A percentile compares a stretch with the other conserved stretches of the same genome.
phyloP scores from a whole-genome alignment of 441 rosid species.

The Erodium trifolium region DNA sequence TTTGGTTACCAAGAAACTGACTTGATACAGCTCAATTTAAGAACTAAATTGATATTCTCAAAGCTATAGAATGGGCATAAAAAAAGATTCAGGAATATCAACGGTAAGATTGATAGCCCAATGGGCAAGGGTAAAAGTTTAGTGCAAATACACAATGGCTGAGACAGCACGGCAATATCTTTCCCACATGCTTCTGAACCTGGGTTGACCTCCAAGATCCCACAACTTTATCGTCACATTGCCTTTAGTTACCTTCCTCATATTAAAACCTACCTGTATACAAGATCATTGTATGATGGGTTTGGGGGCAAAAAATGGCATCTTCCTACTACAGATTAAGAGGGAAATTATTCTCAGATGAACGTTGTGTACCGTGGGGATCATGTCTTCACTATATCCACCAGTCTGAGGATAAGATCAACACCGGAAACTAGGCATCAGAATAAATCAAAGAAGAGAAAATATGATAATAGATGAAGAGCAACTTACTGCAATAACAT shows the following conservation, averaged over 20 bases:
- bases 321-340: too few species aligned
- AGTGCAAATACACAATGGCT: constrained; percentile 7
- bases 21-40: too few species aligned
- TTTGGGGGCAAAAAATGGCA: too few species aligned
- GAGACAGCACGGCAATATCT: constrained; percentile 10
- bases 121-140: background rate
- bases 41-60: too few species aligned
- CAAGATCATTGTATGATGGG: background rate
- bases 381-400: constrained; percentile 9
- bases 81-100: background rate
- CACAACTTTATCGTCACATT: constrained; percentile 9
- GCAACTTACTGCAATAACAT: constrained; percentile 19
- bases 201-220: constrained; percentile 10
- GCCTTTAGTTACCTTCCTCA: constrained; percentile 10
- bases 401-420: constrained; percentile 4
- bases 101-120: too few species aligned
- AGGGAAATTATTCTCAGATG: background rate
- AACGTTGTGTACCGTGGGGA: constrained; percentile 1
- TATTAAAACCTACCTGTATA: constrained; percentile 5
- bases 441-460: background rate
- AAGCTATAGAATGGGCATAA: background rate
- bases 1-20: constrained; percentile 6
- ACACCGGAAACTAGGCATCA: background rate
- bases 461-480: background rate
- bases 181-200: constrained; percentile 8